Percentiles rank a stretch among this genome's conserved stretches.
These are phyloP conservation scores for Parvularia atlantis DNA, from an alignment of 78 protist species.

Conservation along the genomic window DNA sequence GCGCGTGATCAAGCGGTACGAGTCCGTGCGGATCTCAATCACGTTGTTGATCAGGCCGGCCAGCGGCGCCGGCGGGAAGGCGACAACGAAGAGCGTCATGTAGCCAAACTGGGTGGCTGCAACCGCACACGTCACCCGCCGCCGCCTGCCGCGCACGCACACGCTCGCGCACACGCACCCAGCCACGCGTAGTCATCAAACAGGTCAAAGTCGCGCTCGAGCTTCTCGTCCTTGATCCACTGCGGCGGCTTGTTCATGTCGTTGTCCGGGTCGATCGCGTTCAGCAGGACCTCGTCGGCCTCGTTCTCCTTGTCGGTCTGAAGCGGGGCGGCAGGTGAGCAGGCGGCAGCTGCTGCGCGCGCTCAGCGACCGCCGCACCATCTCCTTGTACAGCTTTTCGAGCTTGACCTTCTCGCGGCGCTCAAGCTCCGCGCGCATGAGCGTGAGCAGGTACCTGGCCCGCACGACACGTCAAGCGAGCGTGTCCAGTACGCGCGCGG, in stretches of 20 bases:
- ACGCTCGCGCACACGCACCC: too few species aligned
- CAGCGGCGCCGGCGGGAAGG: constrained; percentile 4
- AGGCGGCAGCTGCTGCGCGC: too few species aligned
- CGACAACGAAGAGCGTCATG: constrained; percentile 1
- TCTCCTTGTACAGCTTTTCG: not conserved
- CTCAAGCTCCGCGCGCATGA: not conserved
- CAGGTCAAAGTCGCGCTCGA: not conserved
- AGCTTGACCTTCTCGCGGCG: not conserved
- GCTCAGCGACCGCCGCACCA: too few species aligned
- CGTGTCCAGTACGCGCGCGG: not conserved
- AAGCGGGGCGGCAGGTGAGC: too few species aligned
- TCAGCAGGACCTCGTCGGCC: too few species aligned
- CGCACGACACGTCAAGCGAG: not conserved
- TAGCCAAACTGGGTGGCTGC: not conserved
- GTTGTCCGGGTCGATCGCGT: not conserved
- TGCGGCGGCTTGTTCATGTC: not conserved
- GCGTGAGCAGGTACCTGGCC: too few species aligned
- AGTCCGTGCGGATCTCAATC: constrained; percentile 13
- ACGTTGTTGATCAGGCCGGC: constrained; percentile 11
- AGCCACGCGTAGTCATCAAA: not conserved
- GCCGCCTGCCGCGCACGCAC: not conserved
- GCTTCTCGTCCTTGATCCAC: not conserved
- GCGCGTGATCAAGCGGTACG: not conserved
- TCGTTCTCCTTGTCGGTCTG: too few species aligned
- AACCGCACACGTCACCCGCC: not conserved